Evolutionary conservation across 345 rosid genomes (phyloP), one percentile per base, ranked within the genome.

Genomic region (Cardamine resedifolia): DNA sequence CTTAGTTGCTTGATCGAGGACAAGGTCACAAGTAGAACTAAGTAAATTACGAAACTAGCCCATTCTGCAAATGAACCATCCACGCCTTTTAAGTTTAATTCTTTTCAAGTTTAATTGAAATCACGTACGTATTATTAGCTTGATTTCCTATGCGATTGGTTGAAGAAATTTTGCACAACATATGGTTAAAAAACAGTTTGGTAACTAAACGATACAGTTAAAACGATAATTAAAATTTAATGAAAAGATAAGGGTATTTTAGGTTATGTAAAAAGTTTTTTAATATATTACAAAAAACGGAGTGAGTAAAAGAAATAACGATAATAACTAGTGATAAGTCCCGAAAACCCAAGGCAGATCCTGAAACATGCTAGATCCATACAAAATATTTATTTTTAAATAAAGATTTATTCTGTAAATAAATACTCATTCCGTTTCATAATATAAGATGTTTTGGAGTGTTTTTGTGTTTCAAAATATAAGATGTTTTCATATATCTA

Each of bases 1-100:
- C 63, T 15, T 74, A 60, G 73, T 33, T 75, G 78, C 55, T 73
- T 47, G 24, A 18, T 34, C 24, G 19, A 30, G 12, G 44, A 45
- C 64, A 31, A 34, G 19, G 21, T n/a, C n/a, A n/a, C n/a, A n/a
- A n/a, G n/a, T n/a, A 59, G 12, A 36, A 12, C 56, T 44, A 31
- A 15, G 2, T 43, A 47, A 47, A 27, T 30, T 53, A 41, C 38
- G 6, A 4, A 31, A 16, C 19, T 3, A 14, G 33, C 58, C 30
- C 43, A n/a, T 18, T 50, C 28, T 61, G 51, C 30, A 18, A 67
- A 4, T 30, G 53, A 7, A 19, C 64, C 12, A 11, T 21, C n/a
- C n/a, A n/a, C n/a, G n/a, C n/a, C n/a, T n/a, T n/a, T n/a, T n/a
- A n/a, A n/a, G 55, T 15, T 49, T 20, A 19, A 16, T 16, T 23